Conservation (phyloP, 2,329 filamentous ascomycete genomes). For the Spiromastix sp. region DNA sequence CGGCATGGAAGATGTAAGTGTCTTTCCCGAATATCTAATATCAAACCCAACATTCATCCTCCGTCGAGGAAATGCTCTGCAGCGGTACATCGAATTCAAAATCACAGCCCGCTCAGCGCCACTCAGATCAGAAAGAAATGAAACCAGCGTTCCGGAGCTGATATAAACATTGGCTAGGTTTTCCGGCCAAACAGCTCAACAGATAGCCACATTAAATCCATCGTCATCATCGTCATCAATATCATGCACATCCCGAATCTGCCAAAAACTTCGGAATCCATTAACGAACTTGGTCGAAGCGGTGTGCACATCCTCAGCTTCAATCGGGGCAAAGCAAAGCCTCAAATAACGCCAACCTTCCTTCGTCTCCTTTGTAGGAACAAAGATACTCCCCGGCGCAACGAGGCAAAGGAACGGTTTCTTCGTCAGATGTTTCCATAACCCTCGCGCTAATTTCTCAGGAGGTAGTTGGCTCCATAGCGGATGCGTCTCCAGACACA, state of each 20-base stretch:
- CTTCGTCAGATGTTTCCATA: slow-evolving; percentile 62
- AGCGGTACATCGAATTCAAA: no score
- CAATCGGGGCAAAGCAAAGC: slow-evolving; percentile 76
- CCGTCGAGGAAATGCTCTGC: no score
- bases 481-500: slow-evolving; percentile 64
- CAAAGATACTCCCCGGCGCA: slow-evolving; percentile 64
- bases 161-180: no score
- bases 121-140: no score
- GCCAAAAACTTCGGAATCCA: slow-evolving; percentile 66
- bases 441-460: slow-evolving; percentile 48
- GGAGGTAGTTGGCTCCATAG: slow-evolving; percentile 48
- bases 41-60: no score
- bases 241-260: slow-evolving; percentile 49
- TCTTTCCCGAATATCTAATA: no score
- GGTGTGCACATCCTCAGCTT: slow-evolving; percentile 55
- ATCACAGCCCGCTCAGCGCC: no score
- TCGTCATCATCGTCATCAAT: slow-evolving; percentile 9
- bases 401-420: slow-evolving; percentile 61
- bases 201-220: not conserved
- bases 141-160: no score
- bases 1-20: no score
- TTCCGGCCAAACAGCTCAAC: no score
- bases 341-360: slow-evolving; percentile 63
- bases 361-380: slow-evolving; percentile 47
- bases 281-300: slow-evolving; percentile 56